phyloP scores from a whole-genome alignment of 108 stramenopile genomes.

The Pseudonitzschia multiseries region DNA sequence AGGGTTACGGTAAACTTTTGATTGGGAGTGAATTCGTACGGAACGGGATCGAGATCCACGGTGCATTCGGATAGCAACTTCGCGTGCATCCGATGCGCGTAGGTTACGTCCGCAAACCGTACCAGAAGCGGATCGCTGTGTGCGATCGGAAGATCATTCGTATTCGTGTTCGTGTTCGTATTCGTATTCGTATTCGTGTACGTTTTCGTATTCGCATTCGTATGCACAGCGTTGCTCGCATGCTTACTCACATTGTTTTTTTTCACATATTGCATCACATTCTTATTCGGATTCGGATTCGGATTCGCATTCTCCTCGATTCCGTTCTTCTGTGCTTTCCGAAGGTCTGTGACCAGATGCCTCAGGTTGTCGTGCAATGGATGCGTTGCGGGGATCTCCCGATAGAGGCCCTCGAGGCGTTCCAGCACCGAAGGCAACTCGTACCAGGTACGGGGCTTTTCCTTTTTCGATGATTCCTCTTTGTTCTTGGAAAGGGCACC shows the following conservation, averaged over 20 bases:
- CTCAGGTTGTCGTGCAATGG: slow-evolving; percentile 23
- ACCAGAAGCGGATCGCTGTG: background rate
- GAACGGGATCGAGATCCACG: slow-evolving; percentile 7
- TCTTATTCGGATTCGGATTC: too few relatives aligned
- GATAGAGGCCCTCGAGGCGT: slow-evolving; percentile 29
- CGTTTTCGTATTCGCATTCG: too few relatives aligned
- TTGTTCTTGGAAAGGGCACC: background rate
- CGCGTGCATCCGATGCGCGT: slow-evolving; percentile 27
- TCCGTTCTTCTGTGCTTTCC: background rate
- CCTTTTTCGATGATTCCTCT: background rate
- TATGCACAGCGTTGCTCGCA: too few relatives aligned
- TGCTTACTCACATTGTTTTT: too few relatives aligned
- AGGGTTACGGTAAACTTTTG: slow-evolving; percentile 25
- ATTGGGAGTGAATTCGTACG: background rate
- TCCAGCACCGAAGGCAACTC: slow-evolving; percentile 22
- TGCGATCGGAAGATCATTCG: too few relatives aligned
- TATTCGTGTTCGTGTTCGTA: too few relatives aligned
- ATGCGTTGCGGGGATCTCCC: slow-evolving; percentile 22
- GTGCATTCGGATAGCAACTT: slow-evolving; percentile 4
- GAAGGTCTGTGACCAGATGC: slow-evolving; percentile 18
- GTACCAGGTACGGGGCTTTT: slow-evolving; percentile 5
- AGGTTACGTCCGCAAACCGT: background rate
- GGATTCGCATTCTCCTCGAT: too few relatives aligned
- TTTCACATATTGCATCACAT: too few relatives aligned
- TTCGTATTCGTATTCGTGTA: too few relatives aligned